Evolutionary conservation across 352 stramenopile genomes (phyloP).

Genomic region (Phytophthora niederhauseri): DNA sequence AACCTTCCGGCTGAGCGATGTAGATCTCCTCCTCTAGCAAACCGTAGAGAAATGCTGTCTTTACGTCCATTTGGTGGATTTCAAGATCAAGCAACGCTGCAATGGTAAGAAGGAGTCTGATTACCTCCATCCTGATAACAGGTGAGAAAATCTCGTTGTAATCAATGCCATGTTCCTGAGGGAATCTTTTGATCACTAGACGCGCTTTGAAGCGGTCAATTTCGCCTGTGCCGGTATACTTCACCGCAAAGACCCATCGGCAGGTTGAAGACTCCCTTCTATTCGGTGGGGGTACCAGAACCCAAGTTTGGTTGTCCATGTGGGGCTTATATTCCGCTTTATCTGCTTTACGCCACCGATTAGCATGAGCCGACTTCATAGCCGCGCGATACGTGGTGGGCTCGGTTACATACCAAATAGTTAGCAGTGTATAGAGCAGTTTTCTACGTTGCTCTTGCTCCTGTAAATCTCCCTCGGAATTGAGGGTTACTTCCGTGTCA

Average conservation of each 20-base stretch:
- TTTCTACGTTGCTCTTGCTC: conserved; percentile 1
- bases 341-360: neutral
- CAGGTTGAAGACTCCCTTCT: neutral
- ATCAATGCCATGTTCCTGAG: neutral
- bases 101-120: conserved; percentile 10
- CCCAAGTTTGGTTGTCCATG: conserved; percentile 11
- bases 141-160: conserved; percentile 7
- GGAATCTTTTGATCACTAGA: conserved; percentile 1
- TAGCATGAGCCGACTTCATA: conserved; percentile 5
- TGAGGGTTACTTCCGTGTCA: neutral
- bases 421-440: neutral
- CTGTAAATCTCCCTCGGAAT: conserved; percentile 11
- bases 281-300: conserved; percentile 1
- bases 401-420: conserved; percentile 13
- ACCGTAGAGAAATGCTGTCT: conserved; percentile 29
- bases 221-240: conserved; percentile 9
- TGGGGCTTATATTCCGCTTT: conserved; percentile 13
- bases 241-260: conserved; percentile 15
- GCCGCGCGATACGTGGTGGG: conserved; percentile 6
- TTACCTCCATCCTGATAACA: conserved; percentile 12
- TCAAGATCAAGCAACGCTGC: conserved; percentile 16
- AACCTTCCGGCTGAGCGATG: conserved; percentile 24
- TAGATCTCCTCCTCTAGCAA: conserved; percentile 30
- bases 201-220: conserved; percentile 12
- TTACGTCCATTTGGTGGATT: conserved; percentile 34